Conservation (phyloP, 1,139 yeast genomes). For the Diutina catenulata region DNA sequence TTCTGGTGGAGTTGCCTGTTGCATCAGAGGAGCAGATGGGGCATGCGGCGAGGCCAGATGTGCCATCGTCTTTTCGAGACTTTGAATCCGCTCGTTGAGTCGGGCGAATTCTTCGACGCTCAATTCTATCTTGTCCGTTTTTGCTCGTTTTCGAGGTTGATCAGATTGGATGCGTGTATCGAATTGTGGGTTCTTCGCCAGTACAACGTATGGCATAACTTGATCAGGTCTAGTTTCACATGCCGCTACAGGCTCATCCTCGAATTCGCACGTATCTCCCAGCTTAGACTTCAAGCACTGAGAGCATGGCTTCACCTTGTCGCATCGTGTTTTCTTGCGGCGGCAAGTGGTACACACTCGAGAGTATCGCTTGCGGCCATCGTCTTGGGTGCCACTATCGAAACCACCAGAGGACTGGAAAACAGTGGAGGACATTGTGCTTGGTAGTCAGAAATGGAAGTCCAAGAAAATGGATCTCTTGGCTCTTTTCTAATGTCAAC, state of each 20-base stretch:
- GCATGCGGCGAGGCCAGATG: neutral
- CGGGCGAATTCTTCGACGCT: neutral
- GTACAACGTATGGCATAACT: neutral
- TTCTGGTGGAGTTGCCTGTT: too few relatives aligned
- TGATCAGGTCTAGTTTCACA: neutral
- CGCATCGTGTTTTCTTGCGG: slow-evolving; percentile 2
- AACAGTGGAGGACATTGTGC: too few relatives aligned
- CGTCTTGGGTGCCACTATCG: too few relatives aligned
- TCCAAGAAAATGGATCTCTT: too few relatives aligned
- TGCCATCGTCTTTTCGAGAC: neutral
- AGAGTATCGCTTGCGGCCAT: neutral
- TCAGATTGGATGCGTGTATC: neutral
- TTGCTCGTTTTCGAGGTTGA: neutral
- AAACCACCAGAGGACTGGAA: too few relatives aligned
- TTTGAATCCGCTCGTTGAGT: neutral
- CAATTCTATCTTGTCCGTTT: neutral
- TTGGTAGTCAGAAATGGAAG: too few relatives aligned
- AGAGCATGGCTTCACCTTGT: neutral
- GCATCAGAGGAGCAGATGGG: too few relatives aligned
- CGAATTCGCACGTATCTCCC: neutral
- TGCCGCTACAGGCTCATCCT: neutral
- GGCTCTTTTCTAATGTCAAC: too few relatives aligned
- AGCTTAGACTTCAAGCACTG: neutral
- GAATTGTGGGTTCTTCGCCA: slow-evolving; percentile 1
- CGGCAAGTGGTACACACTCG: slow-evolving; percentile 1